Evolutionary conservation across 176 grass and related monocot genomes (phyloP).

Genomic region (Stipa capillata): DNA sequence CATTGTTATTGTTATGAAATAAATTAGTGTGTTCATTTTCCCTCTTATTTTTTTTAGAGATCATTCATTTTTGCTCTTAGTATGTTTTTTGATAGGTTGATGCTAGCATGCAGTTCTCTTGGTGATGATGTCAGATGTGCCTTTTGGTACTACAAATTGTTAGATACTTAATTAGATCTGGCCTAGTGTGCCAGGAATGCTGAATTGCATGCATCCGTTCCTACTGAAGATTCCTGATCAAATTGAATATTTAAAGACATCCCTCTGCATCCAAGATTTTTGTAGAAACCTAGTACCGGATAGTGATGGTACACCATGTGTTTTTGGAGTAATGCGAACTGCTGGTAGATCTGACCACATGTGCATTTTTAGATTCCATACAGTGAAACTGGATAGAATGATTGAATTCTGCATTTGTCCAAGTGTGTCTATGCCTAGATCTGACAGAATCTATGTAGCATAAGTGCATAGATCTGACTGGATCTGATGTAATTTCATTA

Average conservation of each 20-base stretch:
- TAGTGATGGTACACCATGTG: not conserved
- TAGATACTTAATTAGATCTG: not conserved
- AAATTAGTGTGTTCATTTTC: not conserved
- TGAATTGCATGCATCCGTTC: not conserved
- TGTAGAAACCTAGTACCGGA: conserved; percentile 8
- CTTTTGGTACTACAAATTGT: not conserved
- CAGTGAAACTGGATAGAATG: not conserved
- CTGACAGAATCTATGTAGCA: not conserved
- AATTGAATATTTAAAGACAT: not conserved
- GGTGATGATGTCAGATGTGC: not conserved
- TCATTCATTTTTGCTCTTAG: not conserved
- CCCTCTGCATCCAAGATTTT: not conserved
- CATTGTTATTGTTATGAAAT: not conserved
- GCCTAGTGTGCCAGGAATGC: not conserved
- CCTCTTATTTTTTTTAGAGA: not conserved
- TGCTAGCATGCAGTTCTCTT: not conserved
- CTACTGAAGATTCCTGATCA: not conserved
- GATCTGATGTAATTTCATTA: not conserved
- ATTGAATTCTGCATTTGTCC: not conserved
- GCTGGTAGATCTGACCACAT: conserved; percentile 10
- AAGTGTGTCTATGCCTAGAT: not conserved
- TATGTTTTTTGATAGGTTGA: not conserved
- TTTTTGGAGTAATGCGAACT: not conserved
- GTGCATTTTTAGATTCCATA: not conserved
- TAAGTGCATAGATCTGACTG: not conserved